These are phyloP conservation scores for Schizosaccharomyces cryophilus DNA, from an alignment of 805 yeast species.

Conservation along the genomic window DNA sequence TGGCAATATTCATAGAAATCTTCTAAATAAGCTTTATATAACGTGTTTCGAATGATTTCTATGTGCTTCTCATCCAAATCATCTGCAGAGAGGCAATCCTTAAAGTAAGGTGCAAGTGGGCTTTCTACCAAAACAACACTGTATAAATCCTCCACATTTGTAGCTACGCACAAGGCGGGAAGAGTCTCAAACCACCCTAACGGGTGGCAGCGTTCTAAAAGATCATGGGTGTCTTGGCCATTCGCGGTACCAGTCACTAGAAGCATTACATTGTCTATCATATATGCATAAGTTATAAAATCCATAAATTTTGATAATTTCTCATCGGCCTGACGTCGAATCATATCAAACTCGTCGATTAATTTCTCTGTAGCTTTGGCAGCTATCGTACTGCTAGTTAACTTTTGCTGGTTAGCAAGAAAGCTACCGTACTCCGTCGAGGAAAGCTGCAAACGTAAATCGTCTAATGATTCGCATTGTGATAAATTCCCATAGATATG, in stretches of 20 bases:
- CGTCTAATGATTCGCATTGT: constrained; percentile 89
- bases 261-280: constrained; percentile 91
- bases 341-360: constrained; percentile 62
- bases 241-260: constrained; percentile 95
- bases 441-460: constrained; percentile 73
- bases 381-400: constrained; percentile 71
- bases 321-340: constrained; percentile 62
- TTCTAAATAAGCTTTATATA: constrained; percentile 81
- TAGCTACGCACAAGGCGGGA: constrained; percentile 83
- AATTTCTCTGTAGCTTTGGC: constrained; percentile 49
- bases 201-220: constrained; percentile 79
- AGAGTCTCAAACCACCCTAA: constrained; percentile 96
- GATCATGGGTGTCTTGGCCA: constrained; percentile 73
- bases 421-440: constrained; percentile 92
- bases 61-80: constrained; percentile 85
- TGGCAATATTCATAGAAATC: constrained; percentile 50
- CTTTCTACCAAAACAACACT: constrained; percentile 85
- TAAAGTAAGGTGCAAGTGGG: constrained; percentile 90
- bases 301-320: constrained; percentile 67
- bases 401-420: constrained; percentile 55
- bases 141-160: constrained; percentile 81
- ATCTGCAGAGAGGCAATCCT: constrained; percentile 55
- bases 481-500: constrained; percentile 78
- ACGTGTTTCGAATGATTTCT: constrained; percentile 74
- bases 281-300: constrained; percentile 80